A percentile compares a stretch with the other conserved stretches of the same genome.
These are phyloP conservation scores for Marchantia paleacea DNA, from an alignment of 225 moss, liverwort and hornwort genomes.

Conservation along the genomic window DNA sequence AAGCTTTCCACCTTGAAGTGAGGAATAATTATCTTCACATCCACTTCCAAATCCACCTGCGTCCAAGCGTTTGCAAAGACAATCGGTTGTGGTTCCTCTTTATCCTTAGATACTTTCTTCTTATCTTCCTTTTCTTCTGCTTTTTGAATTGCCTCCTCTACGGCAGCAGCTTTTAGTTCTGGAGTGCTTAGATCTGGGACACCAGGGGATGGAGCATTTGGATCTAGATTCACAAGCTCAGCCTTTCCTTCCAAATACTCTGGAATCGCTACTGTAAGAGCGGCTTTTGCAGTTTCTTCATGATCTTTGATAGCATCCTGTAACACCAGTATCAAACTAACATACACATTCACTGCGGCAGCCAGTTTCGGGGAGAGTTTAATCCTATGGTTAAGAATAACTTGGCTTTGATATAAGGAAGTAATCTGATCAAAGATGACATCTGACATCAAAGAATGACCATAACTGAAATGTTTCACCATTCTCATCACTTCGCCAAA, in stretches of 20 bases:
- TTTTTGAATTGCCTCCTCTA: constrained; percentile 31
- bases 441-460: no score
- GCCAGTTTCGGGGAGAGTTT: no score
- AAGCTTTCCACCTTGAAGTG: constrained; percentile 56
- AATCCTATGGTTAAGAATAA: no score
- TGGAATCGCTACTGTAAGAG: constrained; percentile 27
- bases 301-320: constrained; percentile 30
- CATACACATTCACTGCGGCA: background rate
- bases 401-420: no score
- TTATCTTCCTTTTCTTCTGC: constrained; percentile 32
- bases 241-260: constrained; percentile 22
- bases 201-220: constrained; percentile 18
- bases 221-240: constrained; percentile 14
- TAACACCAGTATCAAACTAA: no score
- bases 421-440: no score
- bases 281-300: constrained; percentile 22
- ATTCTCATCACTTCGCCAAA: no score
- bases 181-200: constrained; percentile 32
- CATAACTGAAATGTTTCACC: no score
- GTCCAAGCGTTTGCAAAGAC: constrained; percentile 47
- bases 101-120: constrained; percentile 10
- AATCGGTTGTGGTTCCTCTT: constrained; percentile 16
- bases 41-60: constrained; percentile 53
- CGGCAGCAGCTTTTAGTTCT: constrained; percentile 19
- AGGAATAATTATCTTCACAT: constrained; percentile 56